Conservation (phyloP, 1,284 basidiomycete genomes). For the Schizophyllum amplum region DNA sequence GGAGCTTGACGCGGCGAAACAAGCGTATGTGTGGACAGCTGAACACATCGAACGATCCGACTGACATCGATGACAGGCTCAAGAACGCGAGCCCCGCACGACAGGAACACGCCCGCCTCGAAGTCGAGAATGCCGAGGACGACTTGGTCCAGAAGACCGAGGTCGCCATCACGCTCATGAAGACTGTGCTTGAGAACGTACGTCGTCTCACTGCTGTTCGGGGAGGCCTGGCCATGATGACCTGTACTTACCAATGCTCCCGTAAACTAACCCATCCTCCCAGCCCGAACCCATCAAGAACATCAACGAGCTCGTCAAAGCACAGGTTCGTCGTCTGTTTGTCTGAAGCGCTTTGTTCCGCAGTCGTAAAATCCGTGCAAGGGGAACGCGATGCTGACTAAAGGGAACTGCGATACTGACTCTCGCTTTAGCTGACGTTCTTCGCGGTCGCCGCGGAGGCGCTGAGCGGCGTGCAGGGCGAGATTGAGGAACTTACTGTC, state of each 20-base stretch:
- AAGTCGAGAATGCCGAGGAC: slow-evolving; percentile 94
- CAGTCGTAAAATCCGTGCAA: not conserved
- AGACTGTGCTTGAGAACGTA: slow-evolving; percentile 94
- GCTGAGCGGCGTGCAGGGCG: slow-evolving; percentile 74
- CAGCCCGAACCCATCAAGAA: slow-evolving; percentile 95
- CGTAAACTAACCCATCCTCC: not conserved
- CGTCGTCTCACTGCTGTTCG: slow-evolving; percentile 26
- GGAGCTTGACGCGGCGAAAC: slow-evolving; percentile 67
- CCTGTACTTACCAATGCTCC: not conserved
- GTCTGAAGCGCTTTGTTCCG: too few relatives aligned
- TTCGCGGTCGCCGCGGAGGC: slow-evolving; percentile 83
- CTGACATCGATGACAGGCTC: slow-evolving; percentile 35
- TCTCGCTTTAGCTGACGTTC: slow-evolving; percentile 58
- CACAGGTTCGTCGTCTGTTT: slow-evolving; percentile 40
- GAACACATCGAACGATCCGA: not conserved
- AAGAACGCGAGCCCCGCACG: slow-evolving; percentile 68
- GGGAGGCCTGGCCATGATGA: too few relatives aligned
- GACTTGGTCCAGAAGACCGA: slow-evolving; percentile 97
- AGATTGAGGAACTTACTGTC: slow-evolving; percentile 85
- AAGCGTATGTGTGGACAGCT: slow-evolving; percentile 26
- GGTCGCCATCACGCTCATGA: slow-evolving; percentile 96
- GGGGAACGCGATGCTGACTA: too few relatives aligned
- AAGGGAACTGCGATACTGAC: too few relatives aligned
- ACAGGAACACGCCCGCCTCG: slow-evolving; percentile 83
- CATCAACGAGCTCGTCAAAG: slow-evolving; percentile 87